A percentile compares a stretch with the other conserved stretches of the same genome.
Evolutionary conservation across 371 early-diverging fungal genomes (phyloP).

Genomic region (Apophysomyces trapeziformis): DNA sequence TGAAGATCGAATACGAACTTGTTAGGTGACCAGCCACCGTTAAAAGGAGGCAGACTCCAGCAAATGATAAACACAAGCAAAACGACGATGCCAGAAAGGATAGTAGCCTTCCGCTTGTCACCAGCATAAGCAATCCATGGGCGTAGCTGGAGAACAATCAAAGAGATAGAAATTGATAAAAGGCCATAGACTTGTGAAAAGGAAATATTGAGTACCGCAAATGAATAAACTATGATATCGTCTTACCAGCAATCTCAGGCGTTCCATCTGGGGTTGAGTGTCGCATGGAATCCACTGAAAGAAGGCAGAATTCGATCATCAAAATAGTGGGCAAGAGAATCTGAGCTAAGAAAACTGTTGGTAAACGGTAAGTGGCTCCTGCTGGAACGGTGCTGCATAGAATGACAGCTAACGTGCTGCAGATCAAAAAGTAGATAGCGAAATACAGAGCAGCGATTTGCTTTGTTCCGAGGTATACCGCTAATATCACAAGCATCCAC

Average conservation of each 20-base stretch:
- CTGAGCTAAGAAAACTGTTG: conserved; percentile 43
- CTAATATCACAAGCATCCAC: conserved; percentile 46
- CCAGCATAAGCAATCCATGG: conserved; percentile 42
- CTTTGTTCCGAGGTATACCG: conserved; percentile 30
- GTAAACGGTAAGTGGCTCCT: conserved; percentile 29
- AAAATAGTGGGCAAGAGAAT: conserved; percentile 45
- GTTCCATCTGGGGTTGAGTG: conserved; percentile 64
- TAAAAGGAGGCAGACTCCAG: conserved; percentile 18
- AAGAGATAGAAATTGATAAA: conserved; percentile 23
- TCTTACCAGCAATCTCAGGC: conserved; percentile 56
- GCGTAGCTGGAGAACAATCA: conserved; percentile 30
- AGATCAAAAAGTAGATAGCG: conserved; percentile 41
- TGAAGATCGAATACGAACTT: conserved; percentile 43
- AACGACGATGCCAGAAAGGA: not conserved
- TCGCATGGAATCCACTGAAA: conserved; percentile 58
- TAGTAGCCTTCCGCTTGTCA: conserved; percentile 9
- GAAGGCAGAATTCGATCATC: conserved; percentile 46
- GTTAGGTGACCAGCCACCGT: conserved; percentile 45
- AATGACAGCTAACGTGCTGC: conserved; percentile 38
- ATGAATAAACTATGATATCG: not conserved
- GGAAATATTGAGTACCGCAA: not conserved
- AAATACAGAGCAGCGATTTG: conserved; percentile 51
- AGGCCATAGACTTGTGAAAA: conserved; percentile 37
- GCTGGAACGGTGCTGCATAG: conserved; percentile 36
- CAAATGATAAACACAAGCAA: conserved; percentile 18